These are phyloP conservation scores for Sonneratia caseolaris DNA, from an alignment of 345 rosid genomes.

Conservation along the genomic window DNA sequence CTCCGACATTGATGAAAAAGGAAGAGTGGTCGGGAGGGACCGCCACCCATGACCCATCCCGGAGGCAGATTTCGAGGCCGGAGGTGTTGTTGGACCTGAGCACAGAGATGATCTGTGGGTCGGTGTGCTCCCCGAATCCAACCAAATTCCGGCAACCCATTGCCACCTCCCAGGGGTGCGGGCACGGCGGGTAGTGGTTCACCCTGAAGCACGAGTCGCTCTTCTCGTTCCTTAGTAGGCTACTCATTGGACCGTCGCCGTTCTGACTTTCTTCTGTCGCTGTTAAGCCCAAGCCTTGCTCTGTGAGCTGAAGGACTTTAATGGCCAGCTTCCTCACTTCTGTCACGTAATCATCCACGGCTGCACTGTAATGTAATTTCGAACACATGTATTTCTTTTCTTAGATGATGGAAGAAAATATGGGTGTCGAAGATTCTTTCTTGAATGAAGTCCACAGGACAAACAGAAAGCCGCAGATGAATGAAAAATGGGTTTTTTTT, in stretches of 20 bases:
- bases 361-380: not conserved
- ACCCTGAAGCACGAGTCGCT: slow-evolving; percentile 50
- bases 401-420: not conserved
- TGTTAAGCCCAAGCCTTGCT: slow-evolving; percentile 23
- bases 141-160: slow-evolving; percentile 28
- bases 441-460: not conserved
- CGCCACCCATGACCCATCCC: slow-evolving; percentile 43
- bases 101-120: slow-evolving; percentile 56
- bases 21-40: slow-evolving; percentile 45
- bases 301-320: slow-evolving; percentile 22
- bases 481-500: too few relatives aligned
- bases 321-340: slow-evolving; percentile 24
- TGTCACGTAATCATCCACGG: slow-evolving; percentile 23
- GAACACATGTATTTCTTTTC: not conserved
- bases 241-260: slow-evolving; percentile 14
- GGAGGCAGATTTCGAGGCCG: slow-evolving; percentile 43
- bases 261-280: slow-evolving; percentile 3
- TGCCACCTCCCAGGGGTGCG: slow-evolving; percentile 21
- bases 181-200: slow-evolving; percentile 47
- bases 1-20: slow-evolving; percentile 45
- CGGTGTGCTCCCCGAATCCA: slow-evolving; percentile 62
- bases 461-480: too few relatives aligned
- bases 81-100: slow-evolving; percentile 49
- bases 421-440: not conserved
- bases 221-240: slow-evolving; percentile 18